phyloP scores from a whole-genome alignment of 2,329 filamentous ascomycete species.

The Didymosphaeria variabile region DNA sequence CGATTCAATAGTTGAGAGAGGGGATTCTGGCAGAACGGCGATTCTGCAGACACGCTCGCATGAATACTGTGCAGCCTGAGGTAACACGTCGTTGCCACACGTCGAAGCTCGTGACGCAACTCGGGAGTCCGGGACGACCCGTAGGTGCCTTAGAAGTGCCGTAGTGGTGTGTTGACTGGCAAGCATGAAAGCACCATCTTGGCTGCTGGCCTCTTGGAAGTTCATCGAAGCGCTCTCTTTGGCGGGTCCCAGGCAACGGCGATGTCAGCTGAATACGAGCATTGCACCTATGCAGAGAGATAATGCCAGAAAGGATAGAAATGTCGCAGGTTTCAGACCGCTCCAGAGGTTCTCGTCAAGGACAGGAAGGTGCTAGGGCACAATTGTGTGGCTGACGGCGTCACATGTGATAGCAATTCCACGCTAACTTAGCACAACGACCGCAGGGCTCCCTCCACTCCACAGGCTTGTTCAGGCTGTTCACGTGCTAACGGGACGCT shows the following conservation, averaged over 20 bases:
- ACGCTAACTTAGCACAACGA: too few relatives aligned
- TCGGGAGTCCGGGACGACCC: constrained; percentile 8
- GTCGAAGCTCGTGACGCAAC: constrained; percentile 5
- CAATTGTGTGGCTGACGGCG: constrained; percentile 9
- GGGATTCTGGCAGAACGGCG: background rate
- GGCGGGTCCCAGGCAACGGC: background rate
- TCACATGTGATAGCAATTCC: constrained; percentile 5
- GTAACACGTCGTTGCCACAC: background rate
- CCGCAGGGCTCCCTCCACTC: too few relatives aligned
- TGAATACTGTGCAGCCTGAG: background rate
- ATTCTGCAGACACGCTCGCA: background rate
- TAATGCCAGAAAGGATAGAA: background rate
- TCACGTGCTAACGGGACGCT: background rate
- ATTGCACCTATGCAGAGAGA: constrained; percentile 1
- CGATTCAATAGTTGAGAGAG: background rate
- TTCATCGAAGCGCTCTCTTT: background rate
- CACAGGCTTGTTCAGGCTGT: too few relatives aligned
- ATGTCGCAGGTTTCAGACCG: constrained; percentile 1
- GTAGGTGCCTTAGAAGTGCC: background rate
- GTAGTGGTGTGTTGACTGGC: constrained; percentile 15
- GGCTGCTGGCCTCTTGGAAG: background rate
- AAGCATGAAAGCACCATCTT: background rate
- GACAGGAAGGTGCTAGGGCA: constrained; percentile 15
- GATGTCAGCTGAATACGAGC: constrained; percentile 5
- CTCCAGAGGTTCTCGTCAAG: constrained; percentile 6